A percentile compares a stretch with the other conserved stretches of the same genome.
phyloP scores from a whole-genome alignment of 805 yeast genomes.

The Kuraishia piskuri region DNA sequence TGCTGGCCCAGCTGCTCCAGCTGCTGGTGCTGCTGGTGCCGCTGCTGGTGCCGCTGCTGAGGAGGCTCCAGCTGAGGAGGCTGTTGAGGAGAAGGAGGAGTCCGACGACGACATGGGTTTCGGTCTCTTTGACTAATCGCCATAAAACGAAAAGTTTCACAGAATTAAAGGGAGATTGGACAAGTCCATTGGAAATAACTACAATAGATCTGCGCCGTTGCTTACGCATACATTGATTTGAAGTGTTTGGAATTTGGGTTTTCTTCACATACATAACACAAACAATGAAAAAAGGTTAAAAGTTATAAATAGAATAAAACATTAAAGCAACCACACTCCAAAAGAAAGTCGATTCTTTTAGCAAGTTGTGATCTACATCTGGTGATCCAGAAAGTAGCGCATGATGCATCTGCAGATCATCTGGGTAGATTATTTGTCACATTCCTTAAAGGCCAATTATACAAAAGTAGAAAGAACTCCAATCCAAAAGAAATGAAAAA shows the following conservation, averaged over 20 bases:
- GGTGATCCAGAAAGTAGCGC: no score
- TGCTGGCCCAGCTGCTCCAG: conserved; percentile 68
- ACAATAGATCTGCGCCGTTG: not conserved
- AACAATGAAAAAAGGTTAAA: not conserved
- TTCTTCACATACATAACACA: not conserved
- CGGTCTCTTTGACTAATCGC: conserved; percentile 77
- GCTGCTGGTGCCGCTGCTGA: conserved; percentile 57
- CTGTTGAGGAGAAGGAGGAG: conserved; percentile 43
- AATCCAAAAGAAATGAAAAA: no score
- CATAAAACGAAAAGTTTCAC: not conserved
- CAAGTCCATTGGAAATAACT: not conserved
- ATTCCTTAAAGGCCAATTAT: no score
- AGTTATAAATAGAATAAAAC: not conserved
- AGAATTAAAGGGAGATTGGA: not conserved
- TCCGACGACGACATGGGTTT: conserved; percentile 87
- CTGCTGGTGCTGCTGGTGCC: conserved; percentile 55
- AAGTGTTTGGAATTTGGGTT: not conserved
- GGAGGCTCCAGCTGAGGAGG: conserved; percentile 54
- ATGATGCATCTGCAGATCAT: no score
- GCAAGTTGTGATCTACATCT: no score
- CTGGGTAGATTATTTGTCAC: no score
- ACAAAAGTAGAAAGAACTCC: no score
- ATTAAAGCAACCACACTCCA: no score
- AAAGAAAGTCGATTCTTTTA: no score
- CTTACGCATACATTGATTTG: not conserved